Evolutionary conservation across 306 rosid species (phyloP).

Genomic region (Dryas drummondii): DNA sequence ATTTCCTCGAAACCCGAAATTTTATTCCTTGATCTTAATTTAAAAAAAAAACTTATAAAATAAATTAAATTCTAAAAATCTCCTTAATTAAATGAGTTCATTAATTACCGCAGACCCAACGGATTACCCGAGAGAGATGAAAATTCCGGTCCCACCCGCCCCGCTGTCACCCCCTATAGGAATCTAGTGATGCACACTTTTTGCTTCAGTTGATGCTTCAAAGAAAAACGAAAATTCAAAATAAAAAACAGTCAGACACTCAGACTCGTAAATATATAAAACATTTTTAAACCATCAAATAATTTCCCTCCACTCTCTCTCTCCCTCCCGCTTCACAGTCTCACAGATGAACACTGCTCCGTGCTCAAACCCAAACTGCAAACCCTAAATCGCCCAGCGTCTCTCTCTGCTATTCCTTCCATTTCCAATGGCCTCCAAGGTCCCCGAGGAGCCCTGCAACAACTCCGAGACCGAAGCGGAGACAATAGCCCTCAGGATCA

Average conservation of each 20-base stretch:
- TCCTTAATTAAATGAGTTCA: too few species aligned
- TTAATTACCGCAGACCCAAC: too few species aligned
- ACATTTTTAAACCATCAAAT: conserved; percentile 1
- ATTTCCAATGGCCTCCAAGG: conserved; percentile 46
- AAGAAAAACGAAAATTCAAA: neutral
- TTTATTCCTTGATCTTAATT: too few species aligned
- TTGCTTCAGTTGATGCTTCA: too few species aligned
- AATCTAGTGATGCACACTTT: too few species aligned
- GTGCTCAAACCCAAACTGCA: conserved; percentile 1
- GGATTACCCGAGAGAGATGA: too few species aligned
- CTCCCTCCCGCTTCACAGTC: neutral
- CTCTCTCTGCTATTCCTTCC: neutral
- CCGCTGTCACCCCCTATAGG: too few species aligned
- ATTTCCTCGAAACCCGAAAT: too few species aligned
- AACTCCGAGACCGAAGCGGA: conserved; percentile 61
- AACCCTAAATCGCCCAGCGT: conserved; percentile 19
- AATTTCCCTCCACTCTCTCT: conserved; percentile 22
- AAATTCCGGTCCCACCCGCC: too few species aligned
- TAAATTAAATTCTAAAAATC: too few species aligned
- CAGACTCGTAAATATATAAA: neutral
- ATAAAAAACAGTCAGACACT: neutral
- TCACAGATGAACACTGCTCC: neutral
- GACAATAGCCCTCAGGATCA: conserved; percentile 35
- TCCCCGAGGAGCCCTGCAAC: conserved; percentile 41
- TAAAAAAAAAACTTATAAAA: too few species aligned